These are phyloP conservation scores for Marasmius tenuissimus DNA, from an alignment of 1,284 basidiomycete species.

Conservation along the genomic window DNA sequence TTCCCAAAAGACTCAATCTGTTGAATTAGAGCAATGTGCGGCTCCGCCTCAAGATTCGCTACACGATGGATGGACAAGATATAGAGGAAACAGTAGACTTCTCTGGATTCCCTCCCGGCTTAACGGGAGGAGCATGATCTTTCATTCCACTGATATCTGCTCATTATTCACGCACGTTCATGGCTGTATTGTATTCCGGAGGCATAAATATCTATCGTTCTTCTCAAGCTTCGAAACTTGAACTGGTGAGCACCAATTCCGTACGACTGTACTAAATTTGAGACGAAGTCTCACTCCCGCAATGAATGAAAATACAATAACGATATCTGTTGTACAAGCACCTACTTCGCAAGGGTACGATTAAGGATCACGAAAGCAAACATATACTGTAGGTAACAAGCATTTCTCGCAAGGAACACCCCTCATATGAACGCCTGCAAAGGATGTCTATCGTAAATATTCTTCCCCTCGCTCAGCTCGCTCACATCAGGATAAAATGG, in stretches of 20 bases:
- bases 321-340: background rate
- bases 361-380: background rate
- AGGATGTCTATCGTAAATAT: conserved; percentile 84
- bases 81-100: conserved; percentile 96
- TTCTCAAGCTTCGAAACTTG: background rate
- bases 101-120: conserved; percentile 79
- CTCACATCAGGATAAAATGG: conserved; percentile 93
- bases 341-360: background rate
- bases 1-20: conserved; percentile 9
- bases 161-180: background rate
- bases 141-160: background rate
- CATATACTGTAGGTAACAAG: background rate
- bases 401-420: background rate
- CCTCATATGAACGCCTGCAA: conserved; percentile 77
- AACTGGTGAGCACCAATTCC: background rate
- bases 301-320: background rate
- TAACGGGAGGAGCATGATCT: conserved; percentile 50
- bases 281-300: background rate
- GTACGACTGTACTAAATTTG: background rate
- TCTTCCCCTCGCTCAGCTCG: conserved; percentile 85
- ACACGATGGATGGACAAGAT: conserved; percentile 62
- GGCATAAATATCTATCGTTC: background rate
- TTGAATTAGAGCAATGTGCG: conserved; percentile 74
- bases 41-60: conserved; percentile 85
- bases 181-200: background rate